A percentile compares a stretch with the other conserved stretches of the same genome.
Conservation (phyloP, 2,329 filamentous ascomycete genomes). For the Aspergillus puulaauensis region DNA sequence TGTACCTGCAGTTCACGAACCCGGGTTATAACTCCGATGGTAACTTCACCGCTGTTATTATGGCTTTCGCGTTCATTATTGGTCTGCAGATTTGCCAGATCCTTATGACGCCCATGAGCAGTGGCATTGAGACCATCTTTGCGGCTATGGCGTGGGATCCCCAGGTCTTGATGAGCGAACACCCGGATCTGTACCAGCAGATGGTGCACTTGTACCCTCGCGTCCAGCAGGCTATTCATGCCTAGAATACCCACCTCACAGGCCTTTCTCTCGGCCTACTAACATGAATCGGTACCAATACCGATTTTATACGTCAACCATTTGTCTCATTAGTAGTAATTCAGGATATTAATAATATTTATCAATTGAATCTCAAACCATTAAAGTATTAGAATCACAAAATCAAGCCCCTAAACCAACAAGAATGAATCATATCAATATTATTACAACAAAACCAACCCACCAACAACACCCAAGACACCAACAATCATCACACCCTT, state of each 20-base stretch:
- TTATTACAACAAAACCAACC: background rate
- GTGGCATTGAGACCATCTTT: conserved; percentile 90
- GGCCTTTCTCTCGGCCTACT: background rate
- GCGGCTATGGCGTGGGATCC: conserved; percentile 70
- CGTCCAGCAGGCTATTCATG: conserved; percentile 75
- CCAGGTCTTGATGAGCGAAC: conserved; percentile 71
- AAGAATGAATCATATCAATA: background rate
- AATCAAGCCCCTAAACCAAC: background rate
- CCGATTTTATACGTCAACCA: background rate
- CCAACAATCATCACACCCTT: background rate
- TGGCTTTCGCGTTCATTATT: conserved; percentile 85
- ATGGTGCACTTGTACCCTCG: conserved; percentile 82
- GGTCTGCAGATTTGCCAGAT: conserved; percentile 87
- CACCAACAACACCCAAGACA: background rate
- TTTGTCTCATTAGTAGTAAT: background rate
- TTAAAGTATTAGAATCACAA: background rate
- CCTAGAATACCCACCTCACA: conserved; percentile 17
- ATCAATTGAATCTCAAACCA: background rate
- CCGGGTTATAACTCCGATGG: conserved; percentile 72
- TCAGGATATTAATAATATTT: background rate
- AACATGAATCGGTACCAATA: background rate
- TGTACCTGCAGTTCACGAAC: conserved; percentile 83
- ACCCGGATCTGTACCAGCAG: conserved; percentile 75
- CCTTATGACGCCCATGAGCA: conserved; percentile 83
- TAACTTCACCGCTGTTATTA: conserved; percentile 70